Percentiles rank a stretch among this genome's conserved stretches.
Evolutionary conservation across 192 early-diverging fungal genomes (phyloP).

Genomic region (Coemansia sp.): DNA sequence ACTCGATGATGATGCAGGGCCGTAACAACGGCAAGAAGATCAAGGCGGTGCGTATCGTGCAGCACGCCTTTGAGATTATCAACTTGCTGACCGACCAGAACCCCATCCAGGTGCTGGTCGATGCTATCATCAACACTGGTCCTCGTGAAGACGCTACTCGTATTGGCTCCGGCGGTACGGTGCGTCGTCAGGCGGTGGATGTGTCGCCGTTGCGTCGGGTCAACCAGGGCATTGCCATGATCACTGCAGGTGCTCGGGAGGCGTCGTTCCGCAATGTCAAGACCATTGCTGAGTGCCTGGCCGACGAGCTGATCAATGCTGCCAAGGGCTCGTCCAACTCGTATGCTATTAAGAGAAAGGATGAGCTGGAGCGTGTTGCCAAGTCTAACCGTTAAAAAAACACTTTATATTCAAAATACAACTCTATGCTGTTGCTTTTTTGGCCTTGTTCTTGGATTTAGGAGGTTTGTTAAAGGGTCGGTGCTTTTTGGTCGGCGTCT

Average conservation of each 20-base stretch:
- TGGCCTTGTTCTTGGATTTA: too few species aligned
- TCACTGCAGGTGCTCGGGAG: conserved; percentile 96
- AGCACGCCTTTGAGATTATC: conserved; percentile 99
- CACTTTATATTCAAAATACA: too few species aligned
- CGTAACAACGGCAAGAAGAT: conserved; percentile 99
- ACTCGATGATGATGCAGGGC: conserved; percentile 99
- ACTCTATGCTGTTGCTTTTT: too few species aligned
- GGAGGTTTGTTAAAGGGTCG: neutral
- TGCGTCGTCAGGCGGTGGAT: conserved; percentile 99
- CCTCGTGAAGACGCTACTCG: conserved; percentile 99
- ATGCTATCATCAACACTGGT: conserved; percentile 99
- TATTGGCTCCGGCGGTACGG: conserved; percentile 95
- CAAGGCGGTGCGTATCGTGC: conserved; percentile 97
- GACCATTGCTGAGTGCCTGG: conserved; percentile 99
- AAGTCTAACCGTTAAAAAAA: conserved; percentile 61
- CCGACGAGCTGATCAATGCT: conserved; percentile 99
- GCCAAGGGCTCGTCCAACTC: conserved; percentile 98
- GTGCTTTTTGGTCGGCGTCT: neutral
- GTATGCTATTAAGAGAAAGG: conserved; percentile 99
- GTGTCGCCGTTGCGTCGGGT: conserved; percentile 96
- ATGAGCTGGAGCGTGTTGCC: conserved; percentile 79
- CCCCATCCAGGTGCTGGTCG: conserved; percentile 97
- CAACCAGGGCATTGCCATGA: conserved; percentile 91
- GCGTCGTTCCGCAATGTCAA: conserved; percentile 99
- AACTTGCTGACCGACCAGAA: conserved; percentile 97